phyloP scores from a whole-genome alignment of 1,139 yeast species.

The Suhomyces bribrorum region DNA sequence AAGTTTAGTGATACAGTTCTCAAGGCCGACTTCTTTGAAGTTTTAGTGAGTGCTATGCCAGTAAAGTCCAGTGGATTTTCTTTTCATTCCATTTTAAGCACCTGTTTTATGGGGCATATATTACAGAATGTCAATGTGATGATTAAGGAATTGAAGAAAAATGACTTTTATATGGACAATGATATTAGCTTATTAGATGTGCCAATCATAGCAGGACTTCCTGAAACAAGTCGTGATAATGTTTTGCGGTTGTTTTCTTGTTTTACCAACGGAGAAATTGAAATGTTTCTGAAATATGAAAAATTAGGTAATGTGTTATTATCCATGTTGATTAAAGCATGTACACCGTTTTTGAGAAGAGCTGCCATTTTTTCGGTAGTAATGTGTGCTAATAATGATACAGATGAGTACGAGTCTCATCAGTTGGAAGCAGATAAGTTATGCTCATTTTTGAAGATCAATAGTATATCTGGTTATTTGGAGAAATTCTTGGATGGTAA shows the following conservation, averaged over 20 bases:
- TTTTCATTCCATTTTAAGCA: constrained; percentile 41
- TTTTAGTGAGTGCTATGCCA: constrained; percentile 50
- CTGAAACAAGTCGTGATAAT: background rate
- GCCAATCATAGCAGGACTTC: constrained; percentile 29
- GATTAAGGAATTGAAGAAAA: constrained; percentile 24
- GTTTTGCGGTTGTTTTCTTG: constrained; percentile 1
- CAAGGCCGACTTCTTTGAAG: constrained; percentile 56
- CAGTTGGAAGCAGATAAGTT: constrained; percentile 57
- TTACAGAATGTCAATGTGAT: constrained; percentile 35
- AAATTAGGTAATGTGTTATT: constrained; percentile 44
- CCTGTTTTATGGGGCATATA: constrained; percentile 44
- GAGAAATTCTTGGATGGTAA: constrained; percentile 7
- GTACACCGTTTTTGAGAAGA: constrained; percentile 70
- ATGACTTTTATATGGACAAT: constrained; percentile 25
- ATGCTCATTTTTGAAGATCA: constrained; percentile 54
- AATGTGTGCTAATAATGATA: constrained; percentile 55
- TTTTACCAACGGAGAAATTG: constrained; percentile 1
- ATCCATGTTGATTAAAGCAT: constrained; percentile 56
- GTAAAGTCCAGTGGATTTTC: constrained; percentile 39
- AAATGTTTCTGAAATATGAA: constrained; percentile 9
- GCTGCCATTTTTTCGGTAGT: constrained; percentile 61
- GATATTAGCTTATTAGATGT: constrained; percentile 34
- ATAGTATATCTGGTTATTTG: constrained; percentile 24
- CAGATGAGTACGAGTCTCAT: constrained; percentile 25
- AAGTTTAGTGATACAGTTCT: constrained; percentile 29